phyloP scores from a whole-genome alignment of 768 basidiomycete genomes.

The Xerocomellus chrysenteron region DNA sequence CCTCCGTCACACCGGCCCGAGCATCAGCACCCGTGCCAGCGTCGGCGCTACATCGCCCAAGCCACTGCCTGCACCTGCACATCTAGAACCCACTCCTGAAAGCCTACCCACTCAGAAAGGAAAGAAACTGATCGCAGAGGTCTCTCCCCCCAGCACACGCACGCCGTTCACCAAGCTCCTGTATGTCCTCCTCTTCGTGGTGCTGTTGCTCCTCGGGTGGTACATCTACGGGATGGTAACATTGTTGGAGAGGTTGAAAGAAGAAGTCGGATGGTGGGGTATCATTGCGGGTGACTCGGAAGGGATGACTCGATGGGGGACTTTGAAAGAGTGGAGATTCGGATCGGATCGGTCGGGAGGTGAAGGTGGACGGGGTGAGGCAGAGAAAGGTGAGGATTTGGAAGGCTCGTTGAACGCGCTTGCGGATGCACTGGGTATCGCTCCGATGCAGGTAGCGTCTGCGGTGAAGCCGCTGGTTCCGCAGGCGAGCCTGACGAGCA shows the following conservation, averaged over 20 bases:
- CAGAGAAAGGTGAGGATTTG: slow-evolving; percentile 33
- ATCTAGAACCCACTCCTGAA: neutral
- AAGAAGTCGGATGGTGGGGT: slow-evolving; percentile 61
- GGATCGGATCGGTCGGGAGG: slow-evolving; percentile 4
- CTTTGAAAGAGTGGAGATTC: slow-evolving; percentile 1
- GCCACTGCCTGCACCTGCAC: neutral
- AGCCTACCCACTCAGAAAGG: neutral
- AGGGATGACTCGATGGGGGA: neutral
- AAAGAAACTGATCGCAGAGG: neutral
- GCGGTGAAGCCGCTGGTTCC: slow-evolving; percentile 64
- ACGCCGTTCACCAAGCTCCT: slow-evolving; percentile 39
- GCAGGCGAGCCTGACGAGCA: slow-evolving; percentile 55
- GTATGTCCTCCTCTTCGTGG: slow-evolving; percentile 45
- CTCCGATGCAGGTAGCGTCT: slow-evolving; percentile 55
- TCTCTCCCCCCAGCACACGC: slow-evolving; percentile 2
- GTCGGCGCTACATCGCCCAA: neutral
- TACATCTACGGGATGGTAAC: slow-evolving; percentile 49
- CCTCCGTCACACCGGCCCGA: slow-evolving; percentile 21
- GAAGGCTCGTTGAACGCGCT: slow-evolving; percentile 59
- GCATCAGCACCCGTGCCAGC: slow-evolving; percentile 4
- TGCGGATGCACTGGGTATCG: slow-evolving; percentile 61
- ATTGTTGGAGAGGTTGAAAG: slow-evolving; percentile 44
- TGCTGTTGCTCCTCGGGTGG: slow-evolving; percentile 44
- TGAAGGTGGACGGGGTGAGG: no score
- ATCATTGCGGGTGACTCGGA: slow-evolving; percentile 4